These are phyloP conservation scores for Tolypocladium guangdongense DNA, from an alignment of 2,329 filamentous ascomycete species.

Conservation along the genomic window DNA sequence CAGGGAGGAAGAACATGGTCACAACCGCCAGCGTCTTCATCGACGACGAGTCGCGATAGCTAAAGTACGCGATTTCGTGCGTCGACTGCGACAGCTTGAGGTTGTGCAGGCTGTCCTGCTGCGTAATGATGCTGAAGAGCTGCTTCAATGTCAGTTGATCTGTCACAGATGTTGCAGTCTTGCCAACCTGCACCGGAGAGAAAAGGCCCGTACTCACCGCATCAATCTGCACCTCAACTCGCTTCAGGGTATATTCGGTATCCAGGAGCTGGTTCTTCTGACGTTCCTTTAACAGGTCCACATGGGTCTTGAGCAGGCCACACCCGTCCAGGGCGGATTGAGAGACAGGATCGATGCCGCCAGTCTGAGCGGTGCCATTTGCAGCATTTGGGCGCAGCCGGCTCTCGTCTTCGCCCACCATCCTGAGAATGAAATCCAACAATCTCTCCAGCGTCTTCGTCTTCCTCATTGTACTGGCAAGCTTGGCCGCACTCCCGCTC, in stretches of 20 bases:
- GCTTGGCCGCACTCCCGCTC: constrained; percentile 22
- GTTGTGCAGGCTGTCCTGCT: constrained; percentile 24
- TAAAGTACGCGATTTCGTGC: constrained; percentile 21
- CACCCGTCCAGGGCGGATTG: constrained; percentile 2
- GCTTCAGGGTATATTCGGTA: constrained; percentile 22
- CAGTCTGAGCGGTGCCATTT: not conserved
- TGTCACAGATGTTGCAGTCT: too few species aligned
- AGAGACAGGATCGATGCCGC: not conserved
- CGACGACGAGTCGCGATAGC: constrained; percentile 28
- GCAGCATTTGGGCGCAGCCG: not conserved
- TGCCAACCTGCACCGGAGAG: not conserved
- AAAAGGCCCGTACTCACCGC: constrained; percentile 14
- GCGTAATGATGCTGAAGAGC: constrained; percentile 27
- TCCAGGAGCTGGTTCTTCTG: constrained; percentile 25
- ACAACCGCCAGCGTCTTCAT: constrained; percentile 33
- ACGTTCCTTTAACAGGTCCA: constrained; percentile 18
- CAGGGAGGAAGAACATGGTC: constrained; percentile 31
- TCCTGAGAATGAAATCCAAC: constrained; percentile 17
- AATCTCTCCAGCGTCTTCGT: constrained; percentile 21
- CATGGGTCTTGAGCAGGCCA: constrained; percentile 14
- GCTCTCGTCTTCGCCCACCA: constrained; percentile 2
- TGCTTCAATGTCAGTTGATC: constrained; percentile 3
- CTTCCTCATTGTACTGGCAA: constrained; percentile 27
- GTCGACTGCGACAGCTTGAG: constrained; percentile 17
- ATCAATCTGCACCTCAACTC: constrained; percentile 27